Percentiles rank a stretch among this genome's conserved stretches.
Evolutionary conservation across 176 grass and related monocot species (phyloP).

Genomic region (Oropetium thomaeum): DNA sequence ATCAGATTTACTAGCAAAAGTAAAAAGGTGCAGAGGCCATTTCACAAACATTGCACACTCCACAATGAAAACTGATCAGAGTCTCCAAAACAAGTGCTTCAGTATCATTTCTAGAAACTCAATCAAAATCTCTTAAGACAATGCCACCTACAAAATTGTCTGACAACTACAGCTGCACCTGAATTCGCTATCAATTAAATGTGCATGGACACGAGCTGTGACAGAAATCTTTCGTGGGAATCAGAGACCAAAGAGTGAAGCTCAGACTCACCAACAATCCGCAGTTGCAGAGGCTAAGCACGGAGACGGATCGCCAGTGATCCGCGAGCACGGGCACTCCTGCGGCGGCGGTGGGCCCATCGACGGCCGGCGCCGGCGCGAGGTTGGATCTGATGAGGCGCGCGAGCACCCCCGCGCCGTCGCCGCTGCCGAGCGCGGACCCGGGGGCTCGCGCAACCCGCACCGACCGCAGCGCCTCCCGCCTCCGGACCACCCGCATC

Average conservation of each 20-base stretch:
- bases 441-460: constrained; percentile 60
- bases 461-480: constrained; percentile 68
- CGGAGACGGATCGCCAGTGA: constrained; percentile 70
- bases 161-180: not conserved
- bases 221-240: not conserved
- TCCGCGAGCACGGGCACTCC: constrained; percentile 63
- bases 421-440: constrained; percentile 67
- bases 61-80: constrained; percentile 13
- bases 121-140: not conserved
- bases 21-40: not conserved
- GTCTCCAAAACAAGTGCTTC: not conserved
- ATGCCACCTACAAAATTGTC: not conserved
- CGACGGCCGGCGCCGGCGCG: constrained; percentile 38
- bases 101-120: not conserved
- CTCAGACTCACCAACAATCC: constrained; percentile 67
- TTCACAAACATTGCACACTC: not conserved
- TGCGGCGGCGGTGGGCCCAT: constrained; percentile 40
- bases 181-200: not conserved
- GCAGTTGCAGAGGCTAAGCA: constrained; percentile 71
- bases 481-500: constrained; percentile 70
- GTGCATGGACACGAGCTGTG: not conserved
- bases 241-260: constrained; percentile 11
- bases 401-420: constrained; percentile 69
- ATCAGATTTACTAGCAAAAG: not conserved
- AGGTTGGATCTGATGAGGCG: constrained; percentile 74